Percentiles rank a stretch among this genome's conserved stretches.
phyloP scores from a whole-genome alignment of 129 eudicot species.

The Calendula officinalis region DNA sequence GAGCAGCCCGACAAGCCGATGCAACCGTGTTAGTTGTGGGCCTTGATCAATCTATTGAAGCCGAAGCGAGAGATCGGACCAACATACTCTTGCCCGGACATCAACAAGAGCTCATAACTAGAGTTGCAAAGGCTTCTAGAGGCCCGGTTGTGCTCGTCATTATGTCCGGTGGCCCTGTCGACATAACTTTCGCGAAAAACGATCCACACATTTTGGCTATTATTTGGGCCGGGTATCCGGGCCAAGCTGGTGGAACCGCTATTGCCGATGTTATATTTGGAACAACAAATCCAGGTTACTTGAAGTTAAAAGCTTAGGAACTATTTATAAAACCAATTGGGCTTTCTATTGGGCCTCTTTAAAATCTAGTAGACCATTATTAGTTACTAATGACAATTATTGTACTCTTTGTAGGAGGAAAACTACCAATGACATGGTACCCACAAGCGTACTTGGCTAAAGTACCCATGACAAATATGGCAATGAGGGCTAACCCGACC shows the following conservation, averaged over 20 bases:
- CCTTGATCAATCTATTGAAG: constrained; percentile 43
- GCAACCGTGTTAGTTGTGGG: constrained; percentile 91
- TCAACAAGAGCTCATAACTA: constrained; percentile 1
- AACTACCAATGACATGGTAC: not conserved
- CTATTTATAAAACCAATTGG: not conserved
- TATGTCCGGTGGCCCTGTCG: not conserved
- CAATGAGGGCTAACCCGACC: not conserved
- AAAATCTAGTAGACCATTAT: not conserved
- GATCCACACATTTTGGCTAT: not conserved
- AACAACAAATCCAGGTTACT: not conserved
- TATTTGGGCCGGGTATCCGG: not conserved
- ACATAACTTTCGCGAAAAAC: not conserved
- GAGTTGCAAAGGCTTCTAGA: not conserved
- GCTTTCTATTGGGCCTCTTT: not conserved
- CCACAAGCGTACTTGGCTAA: not conserved
- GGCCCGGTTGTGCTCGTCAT: not conserved
- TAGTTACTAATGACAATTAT: not conserved
- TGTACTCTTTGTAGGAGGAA: constrained; percentile 7
- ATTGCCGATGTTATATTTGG: not conserved
- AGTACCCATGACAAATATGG: not conserved
- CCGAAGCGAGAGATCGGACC: not conserved
- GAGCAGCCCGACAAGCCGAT: constrained; percentile 79
- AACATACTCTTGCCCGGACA: not conserved
- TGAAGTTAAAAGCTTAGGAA: not conserved
- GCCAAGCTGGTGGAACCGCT: not conserved